Base-by-base conservation (phyloP, 768 basidiomycete species). In the Leccinum longicurvipes region DNA sequence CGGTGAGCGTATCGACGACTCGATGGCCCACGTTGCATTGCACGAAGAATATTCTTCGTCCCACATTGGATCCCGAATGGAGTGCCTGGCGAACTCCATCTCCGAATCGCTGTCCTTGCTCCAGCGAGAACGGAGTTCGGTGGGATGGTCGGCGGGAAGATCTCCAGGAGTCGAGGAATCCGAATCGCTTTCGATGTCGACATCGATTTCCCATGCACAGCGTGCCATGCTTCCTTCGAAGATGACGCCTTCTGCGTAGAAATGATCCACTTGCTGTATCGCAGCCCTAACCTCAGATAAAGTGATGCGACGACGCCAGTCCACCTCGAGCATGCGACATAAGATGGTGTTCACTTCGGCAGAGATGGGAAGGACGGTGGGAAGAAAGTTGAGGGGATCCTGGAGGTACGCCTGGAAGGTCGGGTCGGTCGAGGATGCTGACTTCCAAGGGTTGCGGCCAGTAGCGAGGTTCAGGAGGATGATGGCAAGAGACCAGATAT, bases 401-500 rank as follows among this genome's bases (percentile, higher is more conserved):
- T 82, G 83, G 54, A 91, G 79, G 72, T 91, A 99, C 1, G 89
- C 88, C 63, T 87, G 83, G 79, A 94, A 99, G 3, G 92, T 94
- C 58, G 89, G 86, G 72, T 98, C 96, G 41, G 85, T 78, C 1
- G 74, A 68, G 4, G 83, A 86, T 3, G 96, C 94, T 23, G 91
- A 88, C 70, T 90, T 90, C 96, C 96, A 98, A 4, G 96, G 96
- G 65, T 98, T 98, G 29, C 96, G 84, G 5, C 93, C 93, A 23
- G 93, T 97, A 25, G 90, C 85, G 45, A 99, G 84, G 72, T 99
- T 99, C 68, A 98, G 85, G 34, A 99, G 86, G 58, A 99, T 91
- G 65, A 99, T 91, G 31, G 94, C 96, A 44, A 98, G 77, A 8
- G 94, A 93, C 96, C 96, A 99, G 60, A 98, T 82, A 71, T 99